A percentile compares a stretch with the other conserved stretches of the same genome.
Conservation (phyloP, 2,329 filamentous ascomycete genomes). For the Aureobasidium uvarum region DNA sequence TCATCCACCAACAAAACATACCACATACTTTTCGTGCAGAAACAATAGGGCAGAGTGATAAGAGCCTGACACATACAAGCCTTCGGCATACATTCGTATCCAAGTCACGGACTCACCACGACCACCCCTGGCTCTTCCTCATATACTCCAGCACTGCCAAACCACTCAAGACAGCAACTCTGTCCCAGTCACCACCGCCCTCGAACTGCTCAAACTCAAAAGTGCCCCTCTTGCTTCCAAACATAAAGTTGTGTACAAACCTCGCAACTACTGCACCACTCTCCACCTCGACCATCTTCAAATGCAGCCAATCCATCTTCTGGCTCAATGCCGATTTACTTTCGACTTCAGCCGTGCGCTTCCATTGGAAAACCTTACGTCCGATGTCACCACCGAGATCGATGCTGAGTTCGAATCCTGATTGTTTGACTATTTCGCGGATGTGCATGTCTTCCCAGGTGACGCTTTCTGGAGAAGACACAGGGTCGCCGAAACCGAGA, state of each 20-base stretch:
- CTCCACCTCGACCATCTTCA: constrained; percentile 10
- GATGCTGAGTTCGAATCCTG: neutral
- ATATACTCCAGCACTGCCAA: constrained; percentile 6
- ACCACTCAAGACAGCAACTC: neutral
- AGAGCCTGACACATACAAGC: too few relatives aligned
- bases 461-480: neutral
- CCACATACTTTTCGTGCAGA: too few relatives aligned
- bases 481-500: neutral
- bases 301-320: constrained; percentile 1
- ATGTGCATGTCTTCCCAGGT: constrained; percentile 11
- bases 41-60: too few relatives aligned
- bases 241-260: constrained; percentile 1
- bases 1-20: too few relatives aligned
- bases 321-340: neutral
- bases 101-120: neutral
- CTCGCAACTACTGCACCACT: neutral
- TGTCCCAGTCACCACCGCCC: constrained; percentile 1
- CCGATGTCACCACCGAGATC: neutral
- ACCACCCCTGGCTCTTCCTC: constrained; percentile 9
- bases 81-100: too few relatives aligned
- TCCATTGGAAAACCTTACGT: constrained; percentile 11
- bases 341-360: constrained; percentile 2
- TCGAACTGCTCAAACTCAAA: constrained; percentile 10
- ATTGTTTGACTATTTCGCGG: neutral
- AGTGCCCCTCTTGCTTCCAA: constrained; percentile 3